Evolutionary conservation across 306 rosid genomes (phyloP), one percentile per base, ranked within the genome.

Genomic region (Glycine latifolia): DNA sequence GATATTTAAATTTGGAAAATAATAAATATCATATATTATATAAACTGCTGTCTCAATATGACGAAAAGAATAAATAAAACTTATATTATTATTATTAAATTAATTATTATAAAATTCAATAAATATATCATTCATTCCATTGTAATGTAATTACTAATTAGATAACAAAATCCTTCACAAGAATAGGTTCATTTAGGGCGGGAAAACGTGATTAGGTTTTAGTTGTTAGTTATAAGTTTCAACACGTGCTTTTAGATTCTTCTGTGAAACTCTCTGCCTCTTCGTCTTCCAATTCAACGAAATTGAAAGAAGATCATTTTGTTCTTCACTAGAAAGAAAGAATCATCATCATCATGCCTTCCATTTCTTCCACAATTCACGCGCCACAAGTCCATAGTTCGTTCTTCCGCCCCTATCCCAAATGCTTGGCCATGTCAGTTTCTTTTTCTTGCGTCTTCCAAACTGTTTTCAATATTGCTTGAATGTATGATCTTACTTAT

Each of bases 381-480:
- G 69, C 80, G 46, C 82, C 87, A 9, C 81, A 88, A 10, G 75
- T 81, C 46, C 83, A 81, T 63, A 77, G 72, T 67, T 85, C 72
- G 37, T 69, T 85, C 43, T 74, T 52, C 44, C 66, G 31, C 31
- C 31, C 31, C 31, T 26, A 26, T 26, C 31, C 31, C 31, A 26
- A 26, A 26, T 26, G 31, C 31, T 26, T 26, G 67, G 55, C 83
- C 20, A 82, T 85, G 97, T 91, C 53, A 88, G 91, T 86, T 77
- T 55, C 73, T 0, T 6, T 73, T 58, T 68, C 61, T 20, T 39
- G 31, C 4, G 11, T 11, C 16, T 33, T 35, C 4, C 2, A 20
- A 47, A 31, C 67, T 15, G 3, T 16, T 48, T 48, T 12, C 2
- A 26, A 26, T 3, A 3, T 35, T 13, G 56, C n/a, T 61, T 50